These are phyloP conservation scores for Kwoniella dejecticola DNA, from an alignment of 768 basidiomycete genomes.

Conservation along the genomic window DNA sequence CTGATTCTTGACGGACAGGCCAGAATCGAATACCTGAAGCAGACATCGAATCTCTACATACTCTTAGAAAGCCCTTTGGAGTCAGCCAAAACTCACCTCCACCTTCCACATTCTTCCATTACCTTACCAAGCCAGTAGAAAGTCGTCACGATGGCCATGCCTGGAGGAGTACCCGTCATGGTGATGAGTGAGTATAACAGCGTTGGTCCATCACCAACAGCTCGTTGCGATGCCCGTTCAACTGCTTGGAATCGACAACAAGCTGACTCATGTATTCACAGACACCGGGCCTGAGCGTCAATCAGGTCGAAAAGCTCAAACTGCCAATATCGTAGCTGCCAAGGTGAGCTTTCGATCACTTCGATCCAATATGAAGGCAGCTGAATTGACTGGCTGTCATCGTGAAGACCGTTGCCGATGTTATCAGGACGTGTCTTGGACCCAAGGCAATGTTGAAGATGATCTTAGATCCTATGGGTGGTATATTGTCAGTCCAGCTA, in stretches of 20 bases:
- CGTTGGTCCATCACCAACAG: slow-evolving; percentile 61
- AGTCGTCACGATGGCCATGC: slow-evolving; percentile 34
- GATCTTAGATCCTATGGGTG: slow-evolving; percentile 99
- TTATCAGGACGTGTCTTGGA: slow-evolving; percentile 93
- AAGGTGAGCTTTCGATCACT: slow-evolving; percentile 66
- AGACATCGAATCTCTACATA: no score
- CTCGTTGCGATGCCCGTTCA: slow-evolving; percentile 57
- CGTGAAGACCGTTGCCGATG: slow-evolving; percentile 88
- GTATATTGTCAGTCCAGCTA: slow-evolving; percentile 70
- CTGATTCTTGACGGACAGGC: no score
- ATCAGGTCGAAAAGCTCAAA: slow-evolving; percentile 91
- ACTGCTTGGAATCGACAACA: neutral
- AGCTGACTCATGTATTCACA: slow-evolving; percentile 51
- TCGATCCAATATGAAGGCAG: no score
- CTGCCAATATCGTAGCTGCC: slow-evolving; percentile 94
- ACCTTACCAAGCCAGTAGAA: neutral
- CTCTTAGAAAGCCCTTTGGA: neutral
- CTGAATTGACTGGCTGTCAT: no score
- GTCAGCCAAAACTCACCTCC: neutral
- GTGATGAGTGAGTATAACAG: slow-evolving; percentile 52
- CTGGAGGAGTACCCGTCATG: slow-evolving; percentile 26
- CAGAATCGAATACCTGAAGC: no score
- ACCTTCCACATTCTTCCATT: slow-evolving; percentile 6
- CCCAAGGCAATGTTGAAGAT: slow-evolving; percentile 99
- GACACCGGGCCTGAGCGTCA: slow-evolving; percentile 93